phyloP scores from a whole-genome alignment of 2,329 filamentous ascomycete genomes.

The Coleophoma eucalyptorum region DNA sequence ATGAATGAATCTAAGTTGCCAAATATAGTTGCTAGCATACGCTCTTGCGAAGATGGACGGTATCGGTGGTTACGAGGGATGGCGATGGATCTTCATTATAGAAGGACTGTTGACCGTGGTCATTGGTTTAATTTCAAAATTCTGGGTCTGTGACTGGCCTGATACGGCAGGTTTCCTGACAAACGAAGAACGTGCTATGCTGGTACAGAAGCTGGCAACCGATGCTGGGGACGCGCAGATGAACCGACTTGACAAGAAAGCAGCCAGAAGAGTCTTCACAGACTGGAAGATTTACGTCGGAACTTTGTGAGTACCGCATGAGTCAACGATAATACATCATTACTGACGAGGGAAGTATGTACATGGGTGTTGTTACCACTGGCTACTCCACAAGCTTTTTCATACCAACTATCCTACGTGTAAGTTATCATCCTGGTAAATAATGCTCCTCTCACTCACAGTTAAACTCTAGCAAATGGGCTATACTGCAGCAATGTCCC shows the following conservation, averaged over 20 bases:
- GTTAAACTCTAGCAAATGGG: constrained; percentile 27
- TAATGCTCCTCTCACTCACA: constrained; percentile 33
- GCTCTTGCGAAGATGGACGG: background rate
- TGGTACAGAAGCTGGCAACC: constrained; percentile 14
- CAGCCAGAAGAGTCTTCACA: constrained; percentile 34
- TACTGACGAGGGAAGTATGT: constrained; percentile 34
- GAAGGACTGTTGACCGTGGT: background rate
- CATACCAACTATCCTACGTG: constrained; percentile 39
- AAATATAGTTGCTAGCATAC: background rate
- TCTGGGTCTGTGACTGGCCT: background rate
- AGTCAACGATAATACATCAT: too few species aligned
- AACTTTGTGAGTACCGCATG: background rate
- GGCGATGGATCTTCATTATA: background rate
- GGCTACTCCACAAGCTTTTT: constrained; percentile 35
- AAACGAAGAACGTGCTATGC: constrained; percentile 11
- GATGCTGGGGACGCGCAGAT: constrained; percentile 15
- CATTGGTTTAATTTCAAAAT: background rate
- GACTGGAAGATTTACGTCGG: constrained; percentile 42
- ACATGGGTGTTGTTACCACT: constrained; percentile 54
- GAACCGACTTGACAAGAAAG: constrained; percentile 27
- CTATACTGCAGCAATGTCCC: background rate
- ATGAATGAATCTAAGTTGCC: constrained; percentile 12
- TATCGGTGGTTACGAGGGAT: background rate
- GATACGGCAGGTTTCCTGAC: background rate
- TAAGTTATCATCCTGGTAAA: constrained; percentile 29